These are phyloP conservation scores for Aspergillus costaricaensis DNA, from an alignment of 2,329 filamentous ascomycete species.

Conservation along the genomic window DNA sequence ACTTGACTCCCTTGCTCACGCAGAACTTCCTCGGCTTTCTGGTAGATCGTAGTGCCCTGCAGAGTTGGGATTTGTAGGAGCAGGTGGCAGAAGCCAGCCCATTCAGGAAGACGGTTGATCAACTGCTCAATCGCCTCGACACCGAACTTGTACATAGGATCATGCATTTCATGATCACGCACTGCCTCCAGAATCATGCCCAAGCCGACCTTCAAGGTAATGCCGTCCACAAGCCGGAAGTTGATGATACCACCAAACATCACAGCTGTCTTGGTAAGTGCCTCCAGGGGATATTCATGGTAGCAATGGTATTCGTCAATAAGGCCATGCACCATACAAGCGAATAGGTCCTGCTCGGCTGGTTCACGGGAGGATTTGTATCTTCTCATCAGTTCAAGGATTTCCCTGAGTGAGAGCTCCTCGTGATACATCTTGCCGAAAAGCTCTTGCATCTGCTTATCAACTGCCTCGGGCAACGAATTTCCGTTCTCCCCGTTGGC, in stretches of 20 bases:
- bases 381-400: constrained; percentile 78
- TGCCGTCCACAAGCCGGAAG: constrained; percentile 83
- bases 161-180: constrained; percentile 75
- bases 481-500: constrained; percentile 81
- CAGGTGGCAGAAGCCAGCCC: constrained; percentile 91
- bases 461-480: constrained; percentile 73
- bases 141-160: constrained; percentile 97
- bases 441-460: constrained; percentile 92
- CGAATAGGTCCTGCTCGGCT: constrained; percentile 89
- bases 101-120: constrained; percentile 78
- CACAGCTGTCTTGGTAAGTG: constrained; percentile 90
- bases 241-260: constrained; percentile 96
- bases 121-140: constrained; percentile 92
- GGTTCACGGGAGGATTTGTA: constrained; percentile 87
- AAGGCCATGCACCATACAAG: constrained; percentile 96
- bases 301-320: constrained; percentile 98
- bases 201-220: constrained; percentile 89
- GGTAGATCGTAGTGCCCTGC: constrained; percentile 80
- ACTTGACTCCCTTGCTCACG: constrained; percentile 63
- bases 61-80: constrained; percentile 79
- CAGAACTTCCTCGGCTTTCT: constrained; percentile 78
- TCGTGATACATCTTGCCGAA: constrained; percentile 98
- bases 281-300: constrained; percentile 92
- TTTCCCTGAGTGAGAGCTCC: constrained; percentile 80
- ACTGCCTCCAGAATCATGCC: constrained; percentile 98